Evolutionary conservation across 164 flowering plant genomes (phyloP), one percentile per base, ranked within the genome.

Genomic region (Pachysandra terminalis): DNA sequence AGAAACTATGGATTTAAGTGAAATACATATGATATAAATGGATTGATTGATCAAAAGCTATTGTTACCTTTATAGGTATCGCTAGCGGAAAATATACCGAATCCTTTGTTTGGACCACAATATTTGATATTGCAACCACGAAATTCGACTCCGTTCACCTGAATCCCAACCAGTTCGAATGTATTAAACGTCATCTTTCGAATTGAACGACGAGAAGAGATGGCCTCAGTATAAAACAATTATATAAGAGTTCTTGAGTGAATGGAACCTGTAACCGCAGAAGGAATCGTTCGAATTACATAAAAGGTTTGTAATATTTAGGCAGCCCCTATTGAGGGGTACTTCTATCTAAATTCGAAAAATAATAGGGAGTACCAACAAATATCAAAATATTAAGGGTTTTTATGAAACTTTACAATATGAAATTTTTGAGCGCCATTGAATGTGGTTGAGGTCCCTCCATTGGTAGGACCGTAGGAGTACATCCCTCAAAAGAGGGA

Each of bases 81-180:
- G 25, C 72, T 32, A 22, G 85, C 54, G 1, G 84, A 75, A 68
- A 83, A 93, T 25, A 93, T 69, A 28, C 96, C 98, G 59, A 83
- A 93, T 37, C 99, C 95, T 83, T 86, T 93, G 27, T 26, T 81
- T 37, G 84, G 77, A 72, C 79, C 93, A 59, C 85, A 82, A 79
- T 78, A 81, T 74, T 85, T 90, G 82, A 96, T 87, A 21, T 78
- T 63, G 79, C 97, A 93, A 40, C 93, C 95, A 22, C 95, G 94
- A 32, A 89, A 68, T 64, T 96, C 81, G 13, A 78, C 91, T 69
- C 82, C 80, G 73, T 96, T 96, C 49, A 81, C 81, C 96, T 90
- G 78, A 61, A 71, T 19, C 61, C 48, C 55, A 67, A 67, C 48
- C 54, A 67, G 66, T 56, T 63, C 61, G 40, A 71, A 66, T 5